phyloP scores from a whole-genome alignment of 2,329 filamentous ascomycete genomes.

The Tolypocladium nubicola region DNA sequence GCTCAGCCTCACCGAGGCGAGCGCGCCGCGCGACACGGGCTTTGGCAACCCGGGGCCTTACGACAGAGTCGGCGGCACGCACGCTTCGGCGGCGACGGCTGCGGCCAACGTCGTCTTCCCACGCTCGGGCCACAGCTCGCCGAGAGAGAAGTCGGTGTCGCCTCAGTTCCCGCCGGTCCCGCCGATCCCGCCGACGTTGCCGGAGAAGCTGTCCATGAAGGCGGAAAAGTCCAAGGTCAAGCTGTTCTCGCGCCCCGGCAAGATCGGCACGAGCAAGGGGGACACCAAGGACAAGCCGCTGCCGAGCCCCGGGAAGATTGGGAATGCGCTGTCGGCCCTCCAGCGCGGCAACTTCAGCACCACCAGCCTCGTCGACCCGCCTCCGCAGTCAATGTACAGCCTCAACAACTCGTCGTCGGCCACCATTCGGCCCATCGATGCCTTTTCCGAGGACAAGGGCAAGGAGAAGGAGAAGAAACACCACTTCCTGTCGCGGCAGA shows the following conservation, averaged over 20 bases:
- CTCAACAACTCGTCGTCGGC: constrained; percentile 67
- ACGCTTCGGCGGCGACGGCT: constrained; percentile 51
- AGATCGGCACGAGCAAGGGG: constrained; percentile 56
- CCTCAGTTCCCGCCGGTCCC: constrained; percentile 27
- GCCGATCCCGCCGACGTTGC: constrained; percentile 25
- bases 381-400: constrained; percentile 55
- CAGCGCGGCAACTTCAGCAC: constrained; percentile 61
- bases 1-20: constrained; percentile 54
- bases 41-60: constrained; percentile 41
- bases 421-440: constrained; percentile 58
- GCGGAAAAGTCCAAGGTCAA: constrained; percentile 71
- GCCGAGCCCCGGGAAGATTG: constrained; percentile 63
- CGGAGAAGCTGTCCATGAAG: constrained; percentile 46
- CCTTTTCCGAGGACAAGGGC: constrained; percentile 37
- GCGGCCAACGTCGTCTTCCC: constrained; percentile 66
- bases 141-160: constrained; percentile 26
- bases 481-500: constrained; percentile 69
- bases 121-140: constrained; percentile 46
- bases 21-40: constrained; percentile 45
- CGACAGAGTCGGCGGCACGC: constrained; percentile 43
- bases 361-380: constrained; percentile 56
- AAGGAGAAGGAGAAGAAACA: constrained; percentile 60
- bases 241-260: constrained; percentile 68
- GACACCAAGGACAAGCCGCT: constrained; percentile 56
- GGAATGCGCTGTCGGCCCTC: constrained; percentile 53